phyloP scores from a whole-genome alignment of 2,329 filamentous ascomycete species.

The Diaporthe ilicicola region DNA sequence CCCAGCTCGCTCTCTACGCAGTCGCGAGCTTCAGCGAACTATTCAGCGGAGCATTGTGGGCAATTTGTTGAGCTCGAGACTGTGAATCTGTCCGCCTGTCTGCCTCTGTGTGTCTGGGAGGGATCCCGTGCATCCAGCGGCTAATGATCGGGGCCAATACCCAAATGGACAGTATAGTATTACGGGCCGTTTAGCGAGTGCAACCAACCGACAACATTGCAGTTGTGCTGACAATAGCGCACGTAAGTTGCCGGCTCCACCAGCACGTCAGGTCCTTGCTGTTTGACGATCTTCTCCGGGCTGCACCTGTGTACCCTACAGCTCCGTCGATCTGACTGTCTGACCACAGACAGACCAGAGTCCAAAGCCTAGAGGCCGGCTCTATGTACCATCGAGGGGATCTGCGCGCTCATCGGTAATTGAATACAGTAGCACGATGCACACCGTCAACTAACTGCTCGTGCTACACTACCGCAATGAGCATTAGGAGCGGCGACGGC shows the following conservation, averaged over 20 bases:
- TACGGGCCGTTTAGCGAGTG: conserved; percentile 1
- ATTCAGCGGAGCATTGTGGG: not conserved
- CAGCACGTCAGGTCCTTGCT: not conserved
- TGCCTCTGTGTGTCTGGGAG: not conserved
- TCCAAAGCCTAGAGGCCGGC: not conserved
- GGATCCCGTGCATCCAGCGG: not conserved
- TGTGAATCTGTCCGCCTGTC: no score
- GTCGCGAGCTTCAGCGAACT: conserved; percentile 5
- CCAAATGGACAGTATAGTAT: conserved; percentile 1
- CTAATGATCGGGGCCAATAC: not conserved
- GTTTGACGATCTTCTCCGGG: not conserved
- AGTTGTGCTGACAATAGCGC: conserved; percentile 14
- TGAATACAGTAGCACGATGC: not conserved
- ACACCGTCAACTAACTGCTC: not conserved
- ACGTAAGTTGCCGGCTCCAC: conserved; percentile 15
- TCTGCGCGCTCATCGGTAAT: not conserved
- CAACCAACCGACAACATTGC: not conserved
- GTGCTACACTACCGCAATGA: not conserved
- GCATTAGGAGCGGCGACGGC: not conserved
- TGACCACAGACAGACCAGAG: not conserved
- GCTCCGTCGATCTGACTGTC: not conserved
- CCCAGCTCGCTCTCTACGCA: not conserved
- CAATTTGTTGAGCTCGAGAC: conserved; percentile 4
- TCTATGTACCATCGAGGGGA: not conserved
- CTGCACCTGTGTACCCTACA: not conserved